Conservation (phyloP, 495 filamentous ascomycete species). For the Penicillium parvum region DNA sequence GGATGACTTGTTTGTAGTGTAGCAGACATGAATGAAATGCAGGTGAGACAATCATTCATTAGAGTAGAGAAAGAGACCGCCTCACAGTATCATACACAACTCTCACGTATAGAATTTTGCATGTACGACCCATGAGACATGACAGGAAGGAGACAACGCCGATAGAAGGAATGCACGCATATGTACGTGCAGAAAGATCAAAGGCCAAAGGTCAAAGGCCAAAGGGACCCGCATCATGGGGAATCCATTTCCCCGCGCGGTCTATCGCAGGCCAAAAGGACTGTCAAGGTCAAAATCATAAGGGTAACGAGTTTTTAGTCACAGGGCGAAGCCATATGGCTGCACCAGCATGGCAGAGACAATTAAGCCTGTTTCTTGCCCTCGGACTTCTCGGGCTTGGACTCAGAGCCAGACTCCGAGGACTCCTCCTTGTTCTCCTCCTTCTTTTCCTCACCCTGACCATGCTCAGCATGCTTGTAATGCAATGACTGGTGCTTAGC, state of each 20-base stretch:
- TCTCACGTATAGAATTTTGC: conserved; percentile 8
- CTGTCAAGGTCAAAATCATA: neutral
- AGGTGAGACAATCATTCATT: no score
- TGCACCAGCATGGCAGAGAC: no score
- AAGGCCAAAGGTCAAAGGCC: no score
- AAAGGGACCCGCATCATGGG: conserved; percentile 13
- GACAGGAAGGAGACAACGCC: conserved; percentile 15
- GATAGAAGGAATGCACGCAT: conserved; percentile 6
- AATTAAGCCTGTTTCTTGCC: conserved; percentile 13
- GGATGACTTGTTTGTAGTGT: no score
- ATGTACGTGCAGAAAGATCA: conserved; percentile 11
- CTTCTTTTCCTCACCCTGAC: conserved; percentile 7
- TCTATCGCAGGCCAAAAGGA: conserved; percentile 5
- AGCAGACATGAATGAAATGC: neutral
- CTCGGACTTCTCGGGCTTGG: conserved; percentile 12
- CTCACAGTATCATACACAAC: conserved; percentile 12
- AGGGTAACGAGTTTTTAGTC: no score
- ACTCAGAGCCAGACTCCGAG: conserved; percentile 5
- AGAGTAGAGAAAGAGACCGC: conserved; percentile 11
- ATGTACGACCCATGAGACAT: conserved; percentile 3
- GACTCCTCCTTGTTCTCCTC: conserved; percentile 5
- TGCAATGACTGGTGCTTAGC: conserved; percentile 49
- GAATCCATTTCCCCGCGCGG: neutral
- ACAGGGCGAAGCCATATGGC: no score
- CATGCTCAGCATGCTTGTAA: conserved; percentile 24